Base-by-base conservation (phyloP, 495 filamentous ascomycete genomes). In the Penicillium bovifimosum region DNA sequence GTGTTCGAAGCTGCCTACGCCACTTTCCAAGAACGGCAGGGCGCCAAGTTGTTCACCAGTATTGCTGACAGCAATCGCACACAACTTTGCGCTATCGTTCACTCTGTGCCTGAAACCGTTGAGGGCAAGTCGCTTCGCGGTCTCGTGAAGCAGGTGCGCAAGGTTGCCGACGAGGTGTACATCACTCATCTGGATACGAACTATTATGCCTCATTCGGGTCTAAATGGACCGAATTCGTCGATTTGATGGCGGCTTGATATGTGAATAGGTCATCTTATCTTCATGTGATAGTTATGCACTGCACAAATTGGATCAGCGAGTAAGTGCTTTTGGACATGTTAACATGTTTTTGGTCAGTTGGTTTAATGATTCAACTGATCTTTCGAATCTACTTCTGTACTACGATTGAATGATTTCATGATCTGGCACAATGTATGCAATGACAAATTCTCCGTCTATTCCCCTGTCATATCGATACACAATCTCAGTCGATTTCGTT, bases 151-250 rank as follows among this genome's bases (percentile, higher is more conserved):
- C 54, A 71, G 27, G 60, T 66, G 34, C 65, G 72, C 28, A 59
- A 51, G 27, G 56, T 72, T 10, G 69, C 67, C 5, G 70, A 72
- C 43, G 68, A 73, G 54, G 43, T 76, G 24, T 78, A 75, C 54
- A 66, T 76, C 42, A 78, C 75, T 9, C 70, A 73, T 44, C 59
- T 76, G 38, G 58, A 47, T 39, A 62, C 60, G 18, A 60, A 76
- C 49, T 76, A 75, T 61, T 78, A 78, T 60, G 64, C 70, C 24
- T 68, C 61, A 35, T 78, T 78, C 62, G 69, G 72, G 16, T 35
- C 40, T 20, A 59, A 61, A 43, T 77, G 74, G 75, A 48, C 48
- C 18, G 71, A 69, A 36, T 76, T 78, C 53, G 70, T 76, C 27
- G 61, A 60, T 54, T 45, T 68, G 47, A 72, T 75, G 65, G 68